Base-by-base conservation (phyloP, 2,329 filamentous ascomycete genomes). In the Diaporthe citrichinensis region DNA sequence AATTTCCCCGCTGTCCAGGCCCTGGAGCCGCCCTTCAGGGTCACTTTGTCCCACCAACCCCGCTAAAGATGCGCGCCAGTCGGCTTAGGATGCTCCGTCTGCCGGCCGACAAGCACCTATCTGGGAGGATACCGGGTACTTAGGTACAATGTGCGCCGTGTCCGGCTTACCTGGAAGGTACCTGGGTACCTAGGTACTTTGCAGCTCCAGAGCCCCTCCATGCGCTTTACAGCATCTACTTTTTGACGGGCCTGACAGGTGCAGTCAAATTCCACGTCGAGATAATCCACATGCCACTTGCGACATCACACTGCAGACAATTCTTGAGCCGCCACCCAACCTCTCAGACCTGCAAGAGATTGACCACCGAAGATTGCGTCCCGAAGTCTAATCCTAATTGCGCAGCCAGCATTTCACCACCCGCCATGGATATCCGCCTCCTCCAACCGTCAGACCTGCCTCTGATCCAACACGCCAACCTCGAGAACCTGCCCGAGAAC, bases 401-500 rank as follows among this genome's bases (percentile, higher is more conserved):
- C 23, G 28, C 44, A 59, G 14, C 31, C 17, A 25, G 3, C 17
- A 44, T 1, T 28, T 28, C 53, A 51, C 34, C 62, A 15, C 51
- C 78, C 85, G 86, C 77, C 85, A 98, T 97, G 95, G 95, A 97
- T 87, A 98, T 99, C 86, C 94, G 96, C 79, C 88, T 97, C 78
- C 92, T 99, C 79, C 93, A 92, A 79, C 89, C 95, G 78, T 94
- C 92, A 78, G 95, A 97, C 86, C 94, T 97, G 79, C 95, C 95
- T 79, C 93, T 97, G 83, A 95, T 99, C 83, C 97, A 99, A 87
- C 95, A 97, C 85, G 96, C 96, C 83, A 98, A 99, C 89, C 96
- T 99, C 84, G 98, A 97, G 84, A 99, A 99, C 88, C 91, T 99
- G 72, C 97, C 97, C 79, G 97, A 99, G 86, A 99, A 99, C 90